Conservation (phyloP, 345 rosid species). For the Rhodamnia rubescens region DNA sequence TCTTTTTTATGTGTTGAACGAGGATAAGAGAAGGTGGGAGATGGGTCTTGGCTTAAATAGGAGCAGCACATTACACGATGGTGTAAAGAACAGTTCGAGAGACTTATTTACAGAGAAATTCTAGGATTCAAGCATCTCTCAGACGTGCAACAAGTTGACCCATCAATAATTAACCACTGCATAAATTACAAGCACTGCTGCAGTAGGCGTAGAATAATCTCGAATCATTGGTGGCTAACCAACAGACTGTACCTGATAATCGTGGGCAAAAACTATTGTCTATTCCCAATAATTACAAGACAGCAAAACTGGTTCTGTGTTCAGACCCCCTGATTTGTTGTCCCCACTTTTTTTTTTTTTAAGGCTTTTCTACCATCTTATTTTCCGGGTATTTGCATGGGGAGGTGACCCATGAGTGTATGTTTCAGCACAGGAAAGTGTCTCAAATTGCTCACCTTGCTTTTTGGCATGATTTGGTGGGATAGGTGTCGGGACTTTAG, state of each 20-base stretch:
- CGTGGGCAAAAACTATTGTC: neutral
- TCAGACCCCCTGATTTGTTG: neutral
- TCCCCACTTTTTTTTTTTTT: neutral
- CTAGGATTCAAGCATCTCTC: neutral
- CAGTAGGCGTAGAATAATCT: neutral
- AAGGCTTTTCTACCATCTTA: neutral
- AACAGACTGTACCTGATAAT: neutral
- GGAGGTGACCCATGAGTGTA: neutral
- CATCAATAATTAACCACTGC: neutral
- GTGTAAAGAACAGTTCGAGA: neutral
- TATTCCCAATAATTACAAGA: neutral
- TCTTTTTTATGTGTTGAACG: neutral
- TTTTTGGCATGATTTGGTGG: neutral
- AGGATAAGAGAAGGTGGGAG: neutral
- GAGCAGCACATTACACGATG: neutral
- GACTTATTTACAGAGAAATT: neutral
- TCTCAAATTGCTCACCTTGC: neutral
- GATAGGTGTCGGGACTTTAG: neutral
- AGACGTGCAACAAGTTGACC: slow-evolving; percentile 1
- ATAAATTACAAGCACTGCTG: neutral
- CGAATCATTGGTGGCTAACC: neutral
- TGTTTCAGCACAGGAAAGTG: neutral
- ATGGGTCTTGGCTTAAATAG: neutral
- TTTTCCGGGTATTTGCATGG: neutral
- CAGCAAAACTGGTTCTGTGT: neutral